Conservation (phyloP, 768 basidiomycete species). For the Mycena chlorophos region DNA sequence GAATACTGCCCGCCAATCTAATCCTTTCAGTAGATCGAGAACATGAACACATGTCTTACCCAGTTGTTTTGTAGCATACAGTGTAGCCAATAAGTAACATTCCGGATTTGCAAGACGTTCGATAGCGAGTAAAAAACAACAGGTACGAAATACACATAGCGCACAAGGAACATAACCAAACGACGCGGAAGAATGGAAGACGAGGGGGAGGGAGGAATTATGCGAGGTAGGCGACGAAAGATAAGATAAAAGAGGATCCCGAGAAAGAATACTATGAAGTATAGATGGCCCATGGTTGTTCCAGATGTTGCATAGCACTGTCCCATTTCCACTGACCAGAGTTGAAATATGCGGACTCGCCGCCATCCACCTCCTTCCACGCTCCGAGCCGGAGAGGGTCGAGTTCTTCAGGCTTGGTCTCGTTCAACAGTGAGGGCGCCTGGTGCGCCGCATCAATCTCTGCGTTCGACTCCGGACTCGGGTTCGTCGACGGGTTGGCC, state of each 20-base stretch:
- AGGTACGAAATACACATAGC: slow-evolving; percentile 56
- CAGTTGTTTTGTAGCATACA: background rate
- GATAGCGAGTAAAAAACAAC: slow-evolving; percentile 64
- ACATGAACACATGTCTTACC: background rate
- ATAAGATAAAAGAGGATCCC: slow-evolving; percentile 38
- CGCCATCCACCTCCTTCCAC: slow-evolving; percentile 74
- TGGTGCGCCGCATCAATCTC: slow-evolving; percentile 56
- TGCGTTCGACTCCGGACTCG: slow-evolving; percentile 73
- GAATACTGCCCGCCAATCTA: slow-evolving; percentile 51
- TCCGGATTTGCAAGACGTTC: slow-evolving; percentile 40
- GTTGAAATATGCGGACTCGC: slow-evolving; percentile 70
- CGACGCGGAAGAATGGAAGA: slow-evolving; percentile 39
- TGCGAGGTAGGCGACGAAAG: slow-evolving; percentile 33
- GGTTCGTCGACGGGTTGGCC: slow-evolving; percentile 55
- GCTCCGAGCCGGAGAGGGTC: slow-evolving; percentile 59
- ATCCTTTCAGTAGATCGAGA: slow-evolving; percentile 20
- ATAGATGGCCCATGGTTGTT: slow-evolving; percentile 75
- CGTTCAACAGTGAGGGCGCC: slow-evolving; percentile 43
- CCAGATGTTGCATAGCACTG: slow-evolving; percentile 59
- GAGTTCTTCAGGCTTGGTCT: slow-evolving; percentile 55
- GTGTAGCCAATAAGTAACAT: background rate
- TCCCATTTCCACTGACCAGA: slow-evolving; percentile 73
- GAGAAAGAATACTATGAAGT: slow-evolving; percentile 46
- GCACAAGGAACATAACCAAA: slow-evolving; percentile 39
- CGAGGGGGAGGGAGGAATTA: slow-evolving; percentile 25